Evolutionary conservation across 148 eudicot genomes (phyloP), one percentile per base, ranked within the genome.

Genomic region (Polygonum maritimum): DNA sequence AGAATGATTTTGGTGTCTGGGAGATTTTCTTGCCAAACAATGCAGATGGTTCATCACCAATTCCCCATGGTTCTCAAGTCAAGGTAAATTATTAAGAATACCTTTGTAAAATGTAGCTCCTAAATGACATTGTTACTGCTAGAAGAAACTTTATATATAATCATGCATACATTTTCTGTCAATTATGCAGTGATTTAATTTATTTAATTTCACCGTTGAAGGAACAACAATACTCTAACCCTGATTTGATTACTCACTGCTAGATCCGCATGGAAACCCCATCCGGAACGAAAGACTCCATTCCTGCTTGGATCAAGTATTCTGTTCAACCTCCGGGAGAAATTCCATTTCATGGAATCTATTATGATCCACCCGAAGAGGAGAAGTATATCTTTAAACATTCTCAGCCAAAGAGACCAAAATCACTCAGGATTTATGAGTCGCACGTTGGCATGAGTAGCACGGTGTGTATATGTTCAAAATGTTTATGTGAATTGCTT

Each of bases 221-320:
- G 40, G 40, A 26, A 26, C 31, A 26, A 26, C 31, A 26, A 36
- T 12, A 44, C 47, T n/a, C 12, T 51, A 14, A 51, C 57, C 63
- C 33, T 57, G 33, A 18, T 22, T 19, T 38, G n/a, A 49, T 75
- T 67, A 36, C 51, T 13, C 9, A 74, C 21, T 75, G 47, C 79
- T 81, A 96, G 99, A 89, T 96, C 76, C 97, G 94, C 74, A 96
- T 96, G 99, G 93, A 91, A 82, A 91, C 99, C 81, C 98, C 98
- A 58, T 88, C 99, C 72, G 99, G 99, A 72, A 82, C 88, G 63
- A 92, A 96, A 82, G 99, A 96, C 84, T 92, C 99, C 8, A 92
- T 96, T 81, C 97, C 99, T 70, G 98, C 99, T 69, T 96, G 99
- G 99, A 91, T 96, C 78, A 96, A 92, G 79, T 96, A 87, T 79